These are phyloP conservation scores for Rhodomyrtus tomentosa DNA, from an alignment of 345 rosid genomes.

Conservation along the genomic window DNA sequence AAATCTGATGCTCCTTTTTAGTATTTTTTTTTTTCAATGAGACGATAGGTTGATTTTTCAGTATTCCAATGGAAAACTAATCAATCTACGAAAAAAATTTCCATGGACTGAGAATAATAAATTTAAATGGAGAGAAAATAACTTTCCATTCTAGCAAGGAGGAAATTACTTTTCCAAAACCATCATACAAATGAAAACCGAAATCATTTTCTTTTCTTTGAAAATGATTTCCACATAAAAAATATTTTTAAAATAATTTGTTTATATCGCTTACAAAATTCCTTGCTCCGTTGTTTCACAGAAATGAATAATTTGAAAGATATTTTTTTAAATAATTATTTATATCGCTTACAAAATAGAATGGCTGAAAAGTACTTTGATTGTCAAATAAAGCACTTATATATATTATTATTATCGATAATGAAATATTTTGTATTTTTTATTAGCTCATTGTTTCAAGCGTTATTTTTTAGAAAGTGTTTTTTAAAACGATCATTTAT, in stretches of 20 bases:
- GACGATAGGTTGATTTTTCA: too few relatives aligned
- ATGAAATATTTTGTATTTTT: not conserved
- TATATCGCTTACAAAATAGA: not conserved
- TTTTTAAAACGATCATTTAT: not conserved
- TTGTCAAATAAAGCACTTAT: rapidly evolving
- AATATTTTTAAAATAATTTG: too few relatives aligned
- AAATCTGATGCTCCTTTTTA: too few relatives aligned
- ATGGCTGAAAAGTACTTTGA: not conserved
- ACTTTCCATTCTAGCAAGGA: too few relatives aligned
- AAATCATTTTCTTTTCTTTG: not conserved
- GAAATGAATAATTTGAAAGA: not conserved
- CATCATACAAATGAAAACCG: too few relatives aligned
- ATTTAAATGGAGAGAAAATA: too few relatives aligned
- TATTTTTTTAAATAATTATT: not conserved
- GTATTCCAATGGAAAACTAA: too few relatives aligned
- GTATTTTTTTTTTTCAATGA: too few relatives aligned
- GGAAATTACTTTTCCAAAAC: too few relatives aligned
- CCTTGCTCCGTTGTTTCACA: not conserved
- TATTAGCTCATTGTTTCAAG: not conserved
- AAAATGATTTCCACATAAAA: not conserved
- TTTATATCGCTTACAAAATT: too few relatives aligned
- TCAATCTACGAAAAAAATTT: too few relatives aligned
- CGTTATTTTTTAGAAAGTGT: not conserved
- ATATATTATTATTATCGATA: not conserved
- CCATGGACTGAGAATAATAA: too few relatives aligned